Evolutionary conservation across 2,329 filamentous ascomycete genomes (phyloP).

Genomic region (Aspergillus fumigatus): DNA sequence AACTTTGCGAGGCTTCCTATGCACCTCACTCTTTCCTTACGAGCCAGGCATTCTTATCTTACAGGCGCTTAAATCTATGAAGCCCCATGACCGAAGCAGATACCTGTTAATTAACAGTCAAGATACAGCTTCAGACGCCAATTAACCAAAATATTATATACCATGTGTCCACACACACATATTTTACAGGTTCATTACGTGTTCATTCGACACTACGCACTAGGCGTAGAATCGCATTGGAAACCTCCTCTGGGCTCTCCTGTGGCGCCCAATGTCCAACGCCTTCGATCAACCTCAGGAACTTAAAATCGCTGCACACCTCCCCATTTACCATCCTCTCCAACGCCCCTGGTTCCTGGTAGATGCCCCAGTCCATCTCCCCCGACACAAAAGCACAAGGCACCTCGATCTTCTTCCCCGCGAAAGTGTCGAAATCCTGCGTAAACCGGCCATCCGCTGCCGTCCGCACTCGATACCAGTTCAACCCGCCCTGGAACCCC

Average conservation of each 20-base stretch:
- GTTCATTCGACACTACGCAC: conserved; percentile 9
- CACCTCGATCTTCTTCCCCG: conserved; percentile 57
- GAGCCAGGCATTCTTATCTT: neutral
- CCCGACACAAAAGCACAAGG: conserved; percentile 61
- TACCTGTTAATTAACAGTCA: neutral
- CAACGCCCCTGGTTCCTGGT: conserved; percentile 61
- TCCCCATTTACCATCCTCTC: conserved; percentile 49
- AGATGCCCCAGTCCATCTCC: conserved; percentile 62
- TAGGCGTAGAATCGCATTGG: conserved; percentile 44
- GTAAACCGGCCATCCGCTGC: conserved; percentile 40
- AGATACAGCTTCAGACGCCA: neutral
- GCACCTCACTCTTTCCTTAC: neutral
- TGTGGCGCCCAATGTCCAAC: conserved; percentile 69
- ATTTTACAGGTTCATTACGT: neutral
- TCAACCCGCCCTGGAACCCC: conserved; percentile 62
- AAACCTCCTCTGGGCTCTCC: conserved; percentile 56
- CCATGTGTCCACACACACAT: too few relatives aligned
- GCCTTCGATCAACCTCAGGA: conserved; percentile 50
- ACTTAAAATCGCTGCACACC: conserved; percentile 51
- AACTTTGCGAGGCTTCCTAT: neutral
- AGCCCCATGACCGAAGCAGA: neutral
- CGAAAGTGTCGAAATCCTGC: conserved; percentile 55
- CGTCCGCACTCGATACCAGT: conserved; percentile 63
- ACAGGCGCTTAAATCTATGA: neutral
- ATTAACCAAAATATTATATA: neutral